A percentile compares a stretch with the other conserved stretches of the same genome.
These are phyloP conservation scores for Castanopsis chinensis DNA, from an alignment of 306 rosid genomes.

Conservation along the genomic window DNA sequence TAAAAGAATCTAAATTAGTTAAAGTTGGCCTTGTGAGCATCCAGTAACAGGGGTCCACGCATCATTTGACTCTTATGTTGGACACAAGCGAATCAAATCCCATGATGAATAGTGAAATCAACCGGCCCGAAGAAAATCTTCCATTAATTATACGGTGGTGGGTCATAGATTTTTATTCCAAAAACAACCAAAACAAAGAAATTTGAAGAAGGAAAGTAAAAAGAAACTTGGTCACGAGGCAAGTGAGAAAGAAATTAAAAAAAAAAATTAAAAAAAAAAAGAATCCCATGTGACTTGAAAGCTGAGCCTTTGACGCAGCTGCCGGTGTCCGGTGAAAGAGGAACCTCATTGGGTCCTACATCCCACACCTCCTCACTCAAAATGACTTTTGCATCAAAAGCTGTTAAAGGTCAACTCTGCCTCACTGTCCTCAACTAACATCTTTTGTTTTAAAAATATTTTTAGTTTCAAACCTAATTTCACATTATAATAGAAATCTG, in stretches of 20 bases:
- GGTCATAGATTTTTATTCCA: not conserved
- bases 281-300: constrained; percentile 34
- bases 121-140: not conserved
- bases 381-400: constrained; percentile 64
- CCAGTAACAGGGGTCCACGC: not conserved
- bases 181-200: not conserved
- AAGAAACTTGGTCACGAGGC: too few species aligned
- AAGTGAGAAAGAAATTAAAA: too few species aligned
- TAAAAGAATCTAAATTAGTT: not conserved
- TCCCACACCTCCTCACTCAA: constrained; percentile 19
- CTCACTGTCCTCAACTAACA: constrained; percentile 55
- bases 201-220: too few species aligned
- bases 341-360: constrained; percentile 23
- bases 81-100: not conserved
- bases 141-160: not conserved
- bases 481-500: fast-evolving
- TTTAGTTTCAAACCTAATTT: too few species aligned
- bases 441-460: not conserved
- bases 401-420: constrained; percentile 71
- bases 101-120: not conserved
- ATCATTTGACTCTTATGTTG: not conserved
- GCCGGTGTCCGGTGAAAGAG: constrained; percentile 47
- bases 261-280: not conserved
- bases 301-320: constrained; percentile 15
- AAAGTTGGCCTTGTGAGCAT: not conserved